phyloP scores from a whole-genome alignment of 257 asterid genomes.

The Gentiana dahurica region DNA sequence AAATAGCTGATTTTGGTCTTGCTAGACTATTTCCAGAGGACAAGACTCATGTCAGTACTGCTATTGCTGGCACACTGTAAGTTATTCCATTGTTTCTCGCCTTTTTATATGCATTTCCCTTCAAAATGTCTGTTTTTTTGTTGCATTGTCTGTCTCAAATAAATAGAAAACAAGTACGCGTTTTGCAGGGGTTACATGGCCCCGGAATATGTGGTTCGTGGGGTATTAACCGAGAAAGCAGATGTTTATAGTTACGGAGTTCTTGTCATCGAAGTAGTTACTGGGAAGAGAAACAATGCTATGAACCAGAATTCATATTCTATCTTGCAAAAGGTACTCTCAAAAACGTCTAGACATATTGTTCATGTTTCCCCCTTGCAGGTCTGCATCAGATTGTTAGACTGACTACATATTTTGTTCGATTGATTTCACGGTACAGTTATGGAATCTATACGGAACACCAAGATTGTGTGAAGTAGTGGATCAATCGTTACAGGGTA shows the following conservation, averaged over 20 bases:
- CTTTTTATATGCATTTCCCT: not conserved
- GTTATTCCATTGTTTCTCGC: slow-evolving; percentile 4
- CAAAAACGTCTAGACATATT: not conserved
- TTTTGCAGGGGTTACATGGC: slow-evolving; percentile 67
- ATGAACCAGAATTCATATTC: slow-evolving; percentile 22
- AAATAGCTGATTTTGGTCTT: slow-evolving; percentile 71
- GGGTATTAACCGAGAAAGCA: slow-evolving; percentile 57
- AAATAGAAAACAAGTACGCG: not conserved
- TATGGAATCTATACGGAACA: slow-evolving; percentile 34
- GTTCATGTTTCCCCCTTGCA: not conserved
- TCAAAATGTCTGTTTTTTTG: not conserved
- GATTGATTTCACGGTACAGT: slow-evolving; percentile 13
- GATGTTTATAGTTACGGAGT: slow-evolving; percentile 73
- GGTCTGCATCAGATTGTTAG: not conserved
- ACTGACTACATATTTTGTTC: slow-evolving; percentile 9
- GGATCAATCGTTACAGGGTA: slow-evolving; percentile 35
- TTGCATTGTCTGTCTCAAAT: not conserved
- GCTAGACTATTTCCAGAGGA: slow-evolving; percentile 60
- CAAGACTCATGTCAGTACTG: slow-evolving; percentile 51
- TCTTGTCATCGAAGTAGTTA: slow-evolving; percentile 43
- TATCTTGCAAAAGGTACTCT: slow-evolving; percentile 42
- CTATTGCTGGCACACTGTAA: slow-evolving; percentile 67
- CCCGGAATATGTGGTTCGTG: slow-evolving; percentile 61
- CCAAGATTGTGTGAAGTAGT: slow-evolving; percentile 33
- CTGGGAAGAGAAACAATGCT: slow-evolving; percentile 36